A percentile compares a stretch with the other conserved stretches of the same genome.
Conservation (phyloP, 805 yeast genomes). For the Sugiyamaella valdiviana region DNA sequence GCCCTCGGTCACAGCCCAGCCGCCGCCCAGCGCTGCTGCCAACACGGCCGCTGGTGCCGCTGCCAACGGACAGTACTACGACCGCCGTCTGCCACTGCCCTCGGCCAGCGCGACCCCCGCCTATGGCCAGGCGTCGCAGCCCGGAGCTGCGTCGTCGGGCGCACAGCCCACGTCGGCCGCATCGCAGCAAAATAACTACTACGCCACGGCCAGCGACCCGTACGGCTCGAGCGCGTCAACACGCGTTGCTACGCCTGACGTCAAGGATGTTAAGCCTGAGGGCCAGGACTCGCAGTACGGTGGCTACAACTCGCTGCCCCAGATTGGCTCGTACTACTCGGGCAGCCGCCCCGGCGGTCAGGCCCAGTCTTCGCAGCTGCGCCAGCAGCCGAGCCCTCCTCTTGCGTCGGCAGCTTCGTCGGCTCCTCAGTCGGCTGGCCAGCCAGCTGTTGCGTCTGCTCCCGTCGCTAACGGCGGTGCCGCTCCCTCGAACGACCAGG, state of each 20-base stretch:
- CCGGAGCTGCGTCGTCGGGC: conserved; percentile 10
- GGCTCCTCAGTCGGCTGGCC: conserved; percentile 20
- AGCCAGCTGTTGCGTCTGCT: conserved; percentile 20
- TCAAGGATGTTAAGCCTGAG: conserved; percentile 1
- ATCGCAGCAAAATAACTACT: not conserved
- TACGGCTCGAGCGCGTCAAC: not conserved
- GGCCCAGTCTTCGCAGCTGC: not conserved
- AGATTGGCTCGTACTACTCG: conserved; percentile 14
- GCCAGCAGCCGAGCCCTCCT: conserved; percentile 13
- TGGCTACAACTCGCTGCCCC: conserved; percentile 11
- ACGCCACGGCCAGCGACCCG: not conserved
- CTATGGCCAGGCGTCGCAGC: conserved; percentile 2
- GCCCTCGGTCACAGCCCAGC: conserved; percentile 5
- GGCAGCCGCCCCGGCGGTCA: conserved; percentile 8
- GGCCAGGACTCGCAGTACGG: not conserved
- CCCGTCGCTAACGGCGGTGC: conserved; percentile 6
- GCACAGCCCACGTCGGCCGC: not conserved
- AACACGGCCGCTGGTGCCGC: not conserved
- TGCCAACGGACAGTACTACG: conserved; percentile 9
- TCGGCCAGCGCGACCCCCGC: not conserved
- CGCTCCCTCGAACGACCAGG: not conserved
- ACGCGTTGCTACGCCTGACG: conserved; percentile 6
- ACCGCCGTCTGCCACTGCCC: conserved; percentile 13
- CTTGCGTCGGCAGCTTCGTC: conserved; percentile 15
- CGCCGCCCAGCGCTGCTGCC: conserved; percentile 2